Percentiles rank a stretch among this genome's conserved stretches.
These are phyloP conservation scores for Urtica urens DNA, from an alignment of 306 rosid species.

Conservation along the genomic window DNA sequence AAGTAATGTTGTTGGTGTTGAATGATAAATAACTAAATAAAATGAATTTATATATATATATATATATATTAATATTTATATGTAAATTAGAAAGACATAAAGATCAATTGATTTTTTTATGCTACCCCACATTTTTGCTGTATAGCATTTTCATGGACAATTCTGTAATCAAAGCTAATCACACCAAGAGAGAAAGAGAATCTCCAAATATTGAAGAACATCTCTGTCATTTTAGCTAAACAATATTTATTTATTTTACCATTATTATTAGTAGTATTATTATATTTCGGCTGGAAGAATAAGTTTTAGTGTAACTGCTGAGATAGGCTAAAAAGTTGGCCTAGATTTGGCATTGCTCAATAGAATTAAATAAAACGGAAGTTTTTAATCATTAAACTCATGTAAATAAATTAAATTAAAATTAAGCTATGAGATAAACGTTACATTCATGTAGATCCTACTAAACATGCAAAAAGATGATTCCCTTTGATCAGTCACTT, in stretches of 20 bases:
- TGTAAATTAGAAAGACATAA: too few species aligned
- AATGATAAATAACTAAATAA: neutral
- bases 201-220: constrained; percentile 19
- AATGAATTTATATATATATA: neutral
- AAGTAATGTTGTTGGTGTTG: constrained; percentile 12
- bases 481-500: neutral
- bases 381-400: neutral
- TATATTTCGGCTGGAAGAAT: neutral
- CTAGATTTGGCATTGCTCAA: constrained; percentile 12
- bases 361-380: constrained; percentile 3
- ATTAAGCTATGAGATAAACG: neutral
- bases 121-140: constrained; percentile 26
- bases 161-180: constrained; percentile 13
- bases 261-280: constrained; percentile 2
- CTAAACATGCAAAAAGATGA: constrained; percentile 6
- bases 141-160: too few species aligned
- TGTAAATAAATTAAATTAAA: neutral
- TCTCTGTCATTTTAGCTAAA: constrained; percentile 12
- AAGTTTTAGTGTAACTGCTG: constrained; percentile 4
- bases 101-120: neutral
- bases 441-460: constrained; percentile 14
- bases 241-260: neutral
- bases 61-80: neutral
- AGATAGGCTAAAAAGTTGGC: constrained; percentile 3
- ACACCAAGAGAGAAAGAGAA: constrained; percentile 20